Percentiles rank a stretch among this genome's conserved stretches.
Conservation (phyloP, 164 flowering plant species). For the Akebia trifoliata region DNA sequence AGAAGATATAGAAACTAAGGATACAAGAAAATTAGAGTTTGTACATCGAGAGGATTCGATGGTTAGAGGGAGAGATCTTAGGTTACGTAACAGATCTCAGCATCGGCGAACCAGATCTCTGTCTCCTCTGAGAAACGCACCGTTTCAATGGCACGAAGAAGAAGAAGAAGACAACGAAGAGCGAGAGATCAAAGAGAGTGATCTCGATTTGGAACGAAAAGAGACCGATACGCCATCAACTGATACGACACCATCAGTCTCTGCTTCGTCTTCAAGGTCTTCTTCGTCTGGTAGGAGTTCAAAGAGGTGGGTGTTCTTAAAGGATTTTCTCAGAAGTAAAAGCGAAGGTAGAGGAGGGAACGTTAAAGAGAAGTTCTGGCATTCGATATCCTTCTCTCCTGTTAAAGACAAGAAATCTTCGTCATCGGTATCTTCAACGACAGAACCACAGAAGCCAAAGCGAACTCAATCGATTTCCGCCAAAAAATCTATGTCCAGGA, state of each 20-base stretch:
- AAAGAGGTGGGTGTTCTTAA: slow-evolving; percentile 36
- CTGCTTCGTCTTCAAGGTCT: slow-evolving; percentile 40
- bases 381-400: slow-evolving; percentile 23
- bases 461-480: slow-evolving; percentile 1
- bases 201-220: slow-evolving; percentile 9
- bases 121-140: slow-evolving; percentile 39
- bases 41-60: slow-evolving; percentile 9
- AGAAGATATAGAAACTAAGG: slow-evolving; percentile 22
- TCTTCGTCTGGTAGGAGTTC: slow-evolving; percentile 36
- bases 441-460: slow-evolving; percentile 12
- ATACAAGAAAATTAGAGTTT: slow-evolving; percentile 2
- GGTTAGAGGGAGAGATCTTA: slow-evolving; percentile 50
- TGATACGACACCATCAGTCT: slow-evolving; percentile 30
- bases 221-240: slow-evolving; percentile 18
- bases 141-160: slow-evolving; percentile 29
- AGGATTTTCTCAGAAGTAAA: slow-evolving; percentile 45
- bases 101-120: slow-evolving; percentile 57
- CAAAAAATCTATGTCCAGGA: slow-evolving; percentile 6
- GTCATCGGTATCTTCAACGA: not conserved
- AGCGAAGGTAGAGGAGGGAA: slow-evolving; percentile 47
- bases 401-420: slow-evolving; percentile 18
- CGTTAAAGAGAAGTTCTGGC: slow-evolving; percentile 33
- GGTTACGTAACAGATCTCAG: slow-evolving; percentile 35
- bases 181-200: slow-evolving; percentile 1
- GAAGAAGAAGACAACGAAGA: slow-evolving; percentile 13